Evolutionary conservation across 768 basidiomycete species (phyloP).

Genomic region (Gyrodon lividus): DNA sequence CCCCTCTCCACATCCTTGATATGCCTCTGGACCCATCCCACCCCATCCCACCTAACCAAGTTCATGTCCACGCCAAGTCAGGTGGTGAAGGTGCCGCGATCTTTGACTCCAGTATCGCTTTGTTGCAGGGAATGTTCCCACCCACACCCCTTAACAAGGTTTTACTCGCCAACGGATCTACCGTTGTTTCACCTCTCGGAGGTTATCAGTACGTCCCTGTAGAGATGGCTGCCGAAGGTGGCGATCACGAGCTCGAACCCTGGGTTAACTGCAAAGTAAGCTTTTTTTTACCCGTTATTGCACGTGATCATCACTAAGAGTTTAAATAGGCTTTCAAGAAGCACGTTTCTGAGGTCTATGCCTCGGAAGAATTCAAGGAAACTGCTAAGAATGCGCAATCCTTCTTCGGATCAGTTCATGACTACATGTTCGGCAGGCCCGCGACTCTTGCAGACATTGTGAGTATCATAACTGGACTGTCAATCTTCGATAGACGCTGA

Average conservation of each 20-base stretch:
- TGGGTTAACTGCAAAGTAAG: conserved; percentile 65
- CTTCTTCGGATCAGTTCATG: conserved; percentile 63
- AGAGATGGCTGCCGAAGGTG: conserved; percentile 43
- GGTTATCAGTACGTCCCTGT: conserved; percentile 89
- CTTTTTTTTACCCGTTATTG: conserved; percentile 26
- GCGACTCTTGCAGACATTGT: conserved; percentile 64
- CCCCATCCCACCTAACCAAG: conserved; percentile 64
- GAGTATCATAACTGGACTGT: conserved; percentile 26
- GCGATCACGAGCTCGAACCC: conserved; percentile 77
- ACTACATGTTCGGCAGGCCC: conserved; percentile 69
- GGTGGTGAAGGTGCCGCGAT: conserved; percentile 80
- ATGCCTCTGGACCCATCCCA: conserved; percentile 56
- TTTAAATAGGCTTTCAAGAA: conserved; percentile 56
- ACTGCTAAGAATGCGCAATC: conserved; percentile 52
- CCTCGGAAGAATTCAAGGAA: conserved; percentile 62
- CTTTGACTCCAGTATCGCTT: conserved; percentile 79
- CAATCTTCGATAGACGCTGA: conserved; percentile 8
- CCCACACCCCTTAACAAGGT: conserved; percentile 69
- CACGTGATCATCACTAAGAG: conserved; percentile 35
- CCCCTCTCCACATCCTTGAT: conserved; percentile 65
- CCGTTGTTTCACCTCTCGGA: conserved; percentile 69
- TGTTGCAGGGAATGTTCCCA: conserved; percentile 83
- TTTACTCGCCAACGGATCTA: conserved; percentile 73
- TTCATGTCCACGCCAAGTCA: conserved; percentile 77
- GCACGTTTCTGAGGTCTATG: conserved; percentile 61